These are phyloP conservation scores for Spirogloea muscicola DNA, from an alignment of 139 green algal genomes.

Conservation along the genomic window DNA sequence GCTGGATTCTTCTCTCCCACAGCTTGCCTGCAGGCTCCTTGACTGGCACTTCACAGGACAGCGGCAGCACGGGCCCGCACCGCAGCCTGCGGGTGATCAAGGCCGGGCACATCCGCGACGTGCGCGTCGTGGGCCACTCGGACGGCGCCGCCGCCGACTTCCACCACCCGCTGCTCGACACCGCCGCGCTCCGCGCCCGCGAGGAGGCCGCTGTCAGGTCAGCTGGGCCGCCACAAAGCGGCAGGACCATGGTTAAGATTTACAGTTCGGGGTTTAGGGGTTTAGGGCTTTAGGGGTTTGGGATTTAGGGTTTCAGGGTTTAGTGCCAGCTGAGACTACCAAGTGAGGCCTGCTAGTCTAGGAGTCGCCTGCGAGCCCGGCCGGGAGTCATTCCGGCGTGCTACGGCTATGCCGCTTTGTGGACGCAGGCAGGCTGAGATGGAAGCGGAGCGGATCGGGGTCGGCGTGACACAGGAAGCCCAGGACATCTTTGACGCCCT, in stretches of 20 bases:
- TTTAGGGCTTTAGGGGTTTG: too few relatives aligned
- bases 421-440: slow-evolving; percentile 59
- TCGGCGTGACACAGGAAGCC: slow-evolving; percentile 67
- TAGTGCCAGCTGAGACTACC: neutral
- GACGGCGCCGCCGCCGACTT: slow-evolving; percentile 33
- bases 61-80: slow-evolving; percentile 20
- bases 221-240: neutral
- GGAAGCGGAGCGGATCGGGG: slow-evolving; percentile 67
- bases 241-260: neutral
- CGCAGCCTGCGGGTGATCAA: slow-evolving; percentile 40
- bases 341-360: too few relatives aligned
- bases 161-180: slow-evolving; percentile 63
- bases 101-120: slow-evolving; percentile 32
- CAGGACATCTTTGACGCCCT: slow-evolving; percentile 78
- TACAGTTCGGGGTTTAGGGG: neutral
- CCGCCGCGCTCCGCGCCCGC: slow-evolving; percentile 52
- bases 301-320: too few relatives aligned
- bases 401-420: slow-evolving; percentile 1
- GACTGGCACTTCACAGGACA: slow-evolving; percentile 38
- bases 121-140: slow-evolving; percentile 16
- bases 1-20: neutral
- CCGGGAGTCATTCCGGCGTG: neutral
- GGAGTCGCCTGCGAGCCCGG: neutral
- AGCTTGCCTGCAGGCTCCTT: slow-evolving; percentile 10
- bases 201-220: slow-evolving; percentile 64